A percentile compares a stretch with the other conserved stretches of the same genome.
These are phyloP conservation scores for Paxillus ammoniavirescens DNA, from an alignment of 768 basidiomycete genomes.

Conservation along the genomic window DNA sequence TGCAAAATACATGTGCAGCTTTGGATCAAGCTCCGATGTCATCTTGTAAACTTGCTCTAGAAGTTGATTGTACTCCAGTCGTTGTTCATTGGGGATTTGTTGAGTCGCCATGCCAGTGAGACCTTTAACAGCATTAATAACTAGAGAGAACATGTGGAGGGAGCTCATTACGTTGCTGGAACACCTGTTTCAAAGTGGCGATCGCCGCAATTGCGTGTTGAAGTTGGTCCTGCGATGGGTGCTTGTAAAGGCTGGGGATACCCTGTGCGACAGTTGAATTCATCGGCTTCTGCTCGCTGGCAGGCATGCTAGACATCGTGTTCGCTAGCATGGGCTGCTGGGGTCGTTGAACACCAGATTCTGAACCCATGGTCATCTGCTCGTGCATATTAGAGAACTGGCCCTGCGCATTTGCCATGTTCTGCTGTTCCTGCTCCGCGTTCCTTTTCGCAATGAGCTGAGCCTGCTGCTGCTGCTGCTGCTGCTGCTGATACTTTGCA, in stretches of 20 bases:
- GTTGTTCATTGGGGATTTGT: conserved; percentile 52
- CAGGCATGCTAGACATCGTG: conserved; percentile 7
- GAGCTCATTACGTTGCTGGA: conserved; percentile 30
- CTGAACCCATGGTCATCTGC: conserved; percentile 10
- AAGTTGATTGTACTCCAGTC: conserved; percentile 47
- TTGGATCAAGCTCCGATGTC: conserved; percentile 48
- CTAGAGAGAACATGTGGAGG: conserved; percentile 7
- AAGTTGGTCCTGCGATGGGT: conserved; percentile 33
- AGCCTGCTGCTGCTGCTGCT: conserved; percentile 10
- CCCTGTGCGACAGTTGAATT: conserved; percentile 11
- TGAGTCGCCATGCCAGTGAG: conserved; percentile 33
- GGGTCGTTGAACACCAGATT: conserved; percentile 17
- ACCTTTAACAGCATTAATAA: conserved; percentile 27
- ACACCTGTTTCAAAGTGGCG: conserved; percentile 32
- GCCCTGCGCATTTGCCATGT: conserved; percentile 17
- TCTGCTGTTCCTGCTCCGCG: conserved; percentile 24
- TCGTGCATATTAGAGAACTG: conserved; percentile 20
- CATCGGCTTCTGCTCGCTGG: conserved; percentile 18
- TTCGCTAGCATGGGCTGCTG: conserved; percentile 9
- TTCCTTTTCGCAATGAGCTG: conserved; percentile 18
- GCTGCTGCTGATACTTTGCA: conserved; percentile 26
- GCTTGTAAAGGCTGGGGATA: conserved; percentile 2
- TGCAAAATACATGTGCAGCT: conserved; percentile 45
- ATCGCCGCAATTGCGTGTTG: conserved; percentile 30
- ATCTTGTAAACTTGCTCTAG: conserved; percentile 50